These are phyloP conservation scores for Calamus simplicifolius DNA, from an alignment of 176 grass and related monocot genomes.

Conservation along the genomic window DNA sequence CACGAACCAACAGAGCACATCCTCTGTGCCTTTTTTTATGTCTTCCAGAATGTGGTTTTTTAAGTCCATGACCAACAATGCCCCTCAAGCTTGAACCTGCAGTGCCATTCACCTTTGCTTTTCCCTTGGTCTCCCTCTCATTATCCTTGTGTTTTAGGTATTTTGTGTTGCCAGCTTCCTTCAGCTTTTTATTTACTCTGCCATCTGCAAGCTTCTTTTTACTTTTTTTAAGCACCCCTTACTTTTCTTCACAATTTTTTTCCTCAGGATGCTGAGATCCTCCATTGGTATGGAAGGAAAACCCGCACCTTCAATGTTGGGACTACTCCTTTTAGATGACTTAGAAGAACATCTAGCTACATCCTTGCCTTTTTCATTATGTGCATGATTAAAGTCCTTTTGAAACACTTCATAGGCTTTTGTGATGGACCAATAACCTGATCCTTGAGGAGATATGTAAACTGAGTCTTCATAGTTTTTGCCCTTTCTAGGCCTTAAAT, in stretches of 20 bases:
- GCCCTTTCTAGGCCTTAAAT: constrained; percentile 72
- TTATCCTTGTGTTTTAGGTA: background rate
- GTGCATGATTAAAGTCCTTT: constrained; percentile 30
- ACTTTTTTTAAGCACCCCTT: constrained; percentile 29
- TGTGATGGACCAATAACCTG: constrained; percentile 18
- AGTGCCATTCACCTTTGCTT: constrained; percentile 5
- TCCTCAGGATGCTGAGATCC: constrained; percentile 68
- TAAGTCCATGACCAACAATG: background rate
- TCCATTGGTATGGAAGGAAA: constrained; percentile 45
- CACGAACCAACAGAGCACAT: constrained; percentile 64
- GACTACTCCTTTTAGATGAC: constrained; percentile 29
- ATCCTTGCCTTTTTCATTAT: constrained; percentile 26
- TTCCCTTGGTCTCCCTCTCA: constrained; percentile 21
- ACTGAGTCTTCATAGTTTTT: constrained; percentile 80
- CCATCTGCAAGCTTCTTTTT: constrained; percentile 32
- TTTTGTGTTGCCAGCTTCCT: constrained; percentile 1
- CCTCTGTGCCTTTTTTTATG: constrained; percentile 32
- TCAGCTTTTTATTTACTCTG: constrained; percentile 29
- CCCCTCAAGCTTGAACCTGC: constrained; percentile 18
- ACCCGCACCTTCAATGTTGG: constrained; percentile 11
- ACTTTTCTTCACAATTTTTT: constrained; percentile 58
- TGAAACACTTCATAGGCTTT: constrained; percentile 2
- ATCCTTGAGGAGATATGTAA: constrained; percentile 80
- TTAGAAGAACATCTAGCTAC: background rate
- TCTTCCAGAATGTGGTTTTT: constrained; percentile 14